Evolutionary conservation across 139 green algal genomes (phyloP).

Genomic region (Volvox reticuliferus): DNA sequence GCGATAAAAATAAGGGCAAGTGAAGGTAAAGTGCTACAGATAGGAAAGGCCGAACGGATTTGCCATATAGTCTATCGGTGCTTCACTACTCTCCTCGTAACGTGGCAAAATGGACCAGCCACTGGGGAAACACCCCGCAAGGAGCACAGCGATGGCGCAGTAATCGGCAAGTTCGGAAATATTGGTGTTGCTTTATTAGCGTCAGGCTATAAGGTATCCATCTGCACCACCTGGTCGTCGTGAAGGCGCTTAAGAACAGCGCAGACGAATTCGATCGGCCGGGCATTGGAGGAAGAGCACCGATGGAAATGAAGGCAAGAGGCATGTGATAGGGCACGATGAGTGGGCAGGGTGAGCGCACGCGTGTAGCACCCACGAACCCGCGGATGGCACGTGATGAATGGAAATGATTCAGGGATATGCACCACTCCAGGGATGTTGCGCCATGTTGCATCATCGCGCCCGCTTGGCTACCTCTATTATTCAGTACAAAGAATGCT

Average conservation of each 20-base stretch:
- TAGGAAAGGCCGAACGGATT: too few species aligned
- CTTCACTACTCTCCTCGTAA: too few species aligned
- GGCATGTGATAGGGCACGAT: not conserved
- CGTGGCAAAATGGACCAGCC: too few species aligned
- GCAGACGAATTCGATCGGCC: slow-evolving; percentile 84
- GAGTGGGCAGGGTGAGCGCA: not conserved
- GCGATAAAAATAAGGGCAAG: too few species aligned
- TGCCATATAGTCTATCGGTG: too few species aligned
- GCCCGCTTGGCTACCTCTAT: slow-evolving; percentile 70
- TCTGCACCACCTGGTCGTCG: slow-evolving; percentile 41
- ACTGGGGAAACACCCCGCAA: too few species aligned
- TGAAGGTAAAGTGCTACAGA: too few species aligned
- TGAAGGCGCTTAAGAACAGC: slow-evolving; percentile 67
- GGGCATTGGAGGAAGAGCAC: too few species aligned
- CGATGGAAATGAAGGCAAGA: too few species aligned
- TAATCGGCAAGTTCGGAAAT: too few species aligned
- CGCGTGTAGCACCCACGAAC: slow-evolving; percentile 44
- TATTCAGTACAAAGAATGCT: slow-evolving; percentile 65
- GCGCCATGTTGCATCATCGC: too few species aligned
- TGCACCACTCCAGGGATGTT: slow-evolving; percentile 59
- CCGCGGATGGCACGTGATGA: slow-evolving; percentile 82
- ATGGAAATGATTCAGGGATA: slow-evolving; percentile 49
- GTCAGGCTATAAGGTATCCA: slow-evolving; percentile 75
- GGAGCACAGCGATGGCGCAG: too few species aligned
- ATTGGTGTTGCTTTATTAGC: slow-evolving; percentile 81